phyloP scores from a whole-genome alignment of 805 yeast species.

The Lipomyces starkeyi region DNA sequence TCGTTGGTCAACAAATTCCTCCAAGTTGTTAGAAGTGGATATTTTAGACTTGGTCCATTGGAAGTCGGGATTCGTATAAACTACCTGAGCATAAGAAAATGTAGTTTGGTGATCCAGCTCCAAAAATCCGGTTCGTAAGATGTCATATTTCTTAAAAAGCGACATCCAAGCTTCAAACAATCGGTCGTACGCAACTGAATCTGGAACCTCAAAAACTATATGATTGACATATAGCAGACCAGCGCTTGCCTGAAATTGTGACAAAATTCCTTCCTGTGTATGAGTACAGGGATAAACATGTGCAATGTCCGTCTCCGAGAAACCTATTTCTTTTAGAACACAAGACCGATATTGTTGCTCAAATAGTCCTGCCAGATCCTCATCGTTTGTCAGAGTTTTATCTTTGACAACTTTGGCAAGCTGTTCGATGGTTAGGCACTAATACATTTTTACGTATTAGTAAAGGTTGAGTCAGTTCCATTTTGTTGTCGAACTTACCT shows the following conservation, averaged over 20 bases:
- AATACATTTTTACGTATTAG: neutral
- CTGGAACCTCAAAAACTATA: conserved; percentile 30
- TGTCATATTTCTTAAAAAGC: conserved; percentile 21
- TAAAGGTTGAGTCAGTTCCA: neutral
- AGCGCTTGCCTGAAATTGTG: conserved; percentile 25
- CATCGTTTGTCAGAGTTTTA: neutral
- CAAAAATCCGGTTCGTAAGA: conserved; percentile 37
- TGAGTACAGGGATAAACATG: conserved; percentile 35
- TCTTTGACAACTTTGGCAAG: conserved; percentile 8
- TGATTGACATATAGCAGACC: conserved; percentile 33
- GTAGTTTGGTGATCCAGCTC: conserved; percentile 13
- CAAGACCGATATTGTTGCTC: neutral
- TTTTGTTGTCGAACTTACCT: conserved; percentile 7
- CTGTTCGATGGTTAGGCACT: conserved; percentile 15
- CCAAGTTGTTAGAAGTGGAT: conserved; percentile 7
- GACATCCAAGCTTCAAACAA: conserved; percentile 22
- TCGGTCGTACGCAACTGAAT: neutral
- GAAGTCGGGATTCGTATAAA: conserved; percentile 7
- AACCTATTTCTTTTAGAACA: conserved; percentile 3
- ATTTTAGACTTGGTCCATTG: conserved; percentile 10
- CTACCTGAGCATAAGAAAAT: conserved; percentile 35
- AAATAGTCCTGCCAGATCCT: conserved; percentile 8
- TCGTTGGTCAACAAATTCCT: neutral
- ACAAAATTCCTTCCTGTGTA: conserved; percentile 34
- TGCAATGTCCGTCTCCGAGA: neutral